Evolutionary conservation across 1,284 basidiomycete species (phyloP).

Genomic region (Pseudozyma pruni): DNA sequence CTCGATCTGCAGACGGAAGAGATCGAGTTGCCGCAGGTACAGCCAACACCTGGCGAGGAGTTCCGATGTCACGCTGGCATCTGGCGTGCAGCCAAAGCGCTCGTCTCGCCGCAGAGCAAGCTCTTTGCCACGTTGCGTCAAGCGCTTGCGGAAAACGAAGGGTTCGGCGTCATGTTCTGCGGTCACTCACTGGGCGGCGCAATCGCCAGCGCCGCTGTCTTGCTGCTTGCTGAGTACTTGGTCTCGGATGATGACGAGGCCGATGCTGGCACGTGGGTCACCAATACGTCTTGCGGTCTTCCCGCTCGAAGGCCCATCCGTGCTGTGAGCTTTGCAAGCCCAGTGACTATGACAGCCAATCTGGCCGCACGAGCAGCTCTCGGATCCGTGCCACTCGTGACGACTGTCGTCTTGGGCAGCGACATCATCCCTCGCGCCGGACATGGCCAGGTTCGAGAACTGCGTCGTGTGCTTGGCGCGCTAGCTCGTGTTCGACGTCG

Average conservation of each 20-base stretch:
- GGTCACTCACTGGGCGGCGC: slow-evolving; percentile 65
- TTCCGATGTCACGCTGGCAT: slow-evolving; percentile 64
- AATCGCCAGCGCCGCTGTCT: slow-evolving; percentile 62
- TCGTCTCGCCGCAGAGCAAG: slow-evolving; percentile 57
- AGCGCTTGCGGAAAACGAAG: slow-evolving; percentile 58
- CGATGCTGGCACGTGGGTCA: slow-evolving; percentile 57
- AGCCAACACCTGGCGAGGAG: slow-evolving; percentile 44
- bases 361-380: slow-evolving; percentile 52
- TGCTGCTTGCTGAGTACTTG: slow-evolving; percentile 62
- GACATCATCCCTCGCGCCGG: slow-evolving; percentile 65
- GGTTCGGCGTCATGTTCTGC: slow-evolving; percentile 63
- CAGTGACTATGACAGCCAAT: slow-evolving; percentile 60
- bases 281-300: slow-evolving; percentile 53
- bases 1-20: slow-evolving; percentile 62
- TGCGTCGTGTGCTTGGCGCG: slow-evolving; percentile 65
- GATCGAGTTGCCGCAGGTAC: slow-evolving; percentile 56
- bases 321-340: slow-evolving; percentile 65
- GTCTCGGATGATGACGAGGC: slow-evolving; percentile 39
- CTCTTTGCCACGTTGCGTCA: slow-evolving; percentile 54
- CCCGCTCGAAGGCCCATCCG: slow-evolving; percentile 58
- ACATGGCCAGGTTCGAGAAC: slow-evolving; percentile 64
- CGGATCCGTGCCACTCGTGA: slow-evolving; percentile 61
- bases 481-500: slow-evolving; percentile 61
- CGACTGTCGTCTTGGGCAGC: slow-evolving; percentile 57
- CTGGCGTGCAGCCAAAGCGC: slow-evolving; percentile 60